These are phyloP conservation scores for Pholiota molesta DNA, from an alignment of 768 basidiomycete species.

Conservation along the genomic window DNA sequence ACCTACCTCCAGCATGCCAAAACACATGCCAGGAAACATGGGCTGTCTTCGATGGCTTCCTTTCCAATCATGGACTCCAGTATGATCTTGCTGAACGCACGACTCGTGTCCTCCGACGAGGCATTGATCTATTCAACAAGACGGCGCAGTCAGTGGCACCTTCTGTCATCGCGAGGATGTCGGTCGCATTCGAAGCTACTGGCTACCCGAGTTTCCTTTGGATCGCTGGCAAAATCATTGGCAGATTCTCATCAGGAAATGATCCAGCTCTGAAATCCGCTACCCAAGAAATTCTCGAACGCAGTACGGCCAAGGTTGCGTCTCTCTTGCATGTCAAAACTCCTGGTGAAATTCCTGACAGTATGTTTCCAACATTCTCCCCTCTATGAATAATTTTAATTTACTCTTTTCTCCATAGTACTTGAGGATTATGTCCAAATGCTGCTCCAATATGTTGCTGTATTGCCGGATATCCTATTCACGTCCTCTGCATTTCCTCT, in stretches of 20 bases:
- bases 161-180: conserved; percentile 75
- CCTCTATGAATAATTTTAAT: background rate
- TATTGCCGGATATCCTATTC: conserved; percentile 78
- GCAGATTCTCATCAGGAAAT: conserved; percentile 71
- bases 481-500: conserved; percentile 75
- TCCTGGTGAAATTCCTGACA: conserved; percentile 82
- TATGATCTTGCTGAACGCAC: conserved; percentile 81
- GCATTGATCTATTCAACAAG: conserved; percentile 77
- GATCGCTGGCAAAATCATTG: conserved; percentile 89
- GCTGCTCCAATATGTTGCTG: conserved; percentile 66
- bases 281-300: conserved; percentile 71
- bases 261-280: conserved; percentile 56
- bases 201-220: conserved; percentile 89
- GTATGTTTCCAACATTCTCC: conserved; percentile 48
- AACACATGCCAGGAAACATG: conserved; percentile 82
- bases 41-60: conserved; percentile 78
- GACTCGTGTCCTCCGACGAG: conserved; percentile 84
- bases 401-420: conserved; percentile 49
- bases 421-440: conserved; percentile 93
- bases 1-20: conserved; percentile 79
- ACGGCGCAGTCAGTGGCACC: conserved; percentile 69
- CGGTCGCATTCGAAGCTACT: conserved; percentile 74
- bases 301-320: conserved; percentile 72
- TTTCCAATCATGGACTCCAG: conserved; percentile 76
- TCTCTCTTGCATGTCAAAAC: conserved; percentile 66